A percentile compares a stretch with the other conserved stretches of the same genome.
phyloP scores from a whole-genome alignment of 1,284 basidiomycete species.

The Ustilago hordei region DNA sequence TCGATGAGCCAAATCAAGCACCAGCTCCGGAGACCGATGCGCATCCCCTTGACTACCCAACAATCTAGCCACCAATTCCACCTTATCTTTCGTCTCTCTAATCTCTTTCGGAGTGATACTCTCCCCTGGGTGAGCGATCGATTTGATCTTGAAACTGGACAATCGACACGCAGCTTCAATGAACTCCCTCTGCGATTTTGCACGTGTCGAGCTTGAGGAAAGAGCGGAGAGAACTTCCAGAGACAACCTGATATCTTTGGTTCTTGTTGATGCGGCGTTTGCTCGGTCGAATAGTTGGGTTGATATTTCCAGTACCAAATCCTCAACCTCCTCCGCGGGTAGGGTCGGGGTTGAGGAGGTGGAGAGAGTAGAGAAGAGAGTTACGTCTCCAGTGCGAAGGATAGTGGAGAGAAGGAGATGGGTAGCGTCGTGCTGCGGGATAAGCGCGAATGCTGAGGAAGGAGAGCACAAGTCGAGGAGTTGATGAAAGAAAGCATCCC shows the following conservation, averaged over 20 bases:
- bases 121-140: conserved; percentile 4
- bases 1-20: conserved; percentile 36
- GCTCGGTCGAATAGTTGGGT: conserved; percentile 34
- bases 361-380: conserved; percentile 34
- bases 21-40: conserved; percentile 40
- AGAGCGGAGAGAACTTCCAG: conserved; percentile 30
- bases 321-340: conserved; percentile 13
- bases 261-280: conserved; percentile 18
- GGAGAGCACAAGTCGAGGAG: conserved; percentile 12
- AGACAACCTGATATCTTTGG: conserved; percentile 29
- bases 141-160: conserved; percentile 46
- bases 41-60: conserved; percentile 35
- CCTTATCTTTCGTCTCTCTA: conserved; percentile 22
- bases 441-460: conserved; percentile 3
- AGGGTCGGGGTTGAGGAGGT: conserved; percentile 5
- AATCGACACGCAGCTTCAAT: conserved; percentile 51
- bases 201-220: not conserved
- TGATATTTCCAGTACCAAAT: conserved; percentile 32
- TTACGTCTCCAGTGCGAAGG: conserved; percentile 29
- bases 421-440: not conserved
- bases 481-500: conserved; percentile 24
- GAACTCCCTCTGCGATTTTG: conserved; percentile 27
- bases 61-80: conserved; percentile 35
- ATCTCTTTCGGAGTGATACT: conserved; percentile 39
- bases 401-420: conserved; percentile 18